Percentiles rank a stretch among this genome's conserved stretches.
Evolutionary conservation across 441 rosid genomes (phyloP).

Genomic region (Jatropha multifida): DNA sequence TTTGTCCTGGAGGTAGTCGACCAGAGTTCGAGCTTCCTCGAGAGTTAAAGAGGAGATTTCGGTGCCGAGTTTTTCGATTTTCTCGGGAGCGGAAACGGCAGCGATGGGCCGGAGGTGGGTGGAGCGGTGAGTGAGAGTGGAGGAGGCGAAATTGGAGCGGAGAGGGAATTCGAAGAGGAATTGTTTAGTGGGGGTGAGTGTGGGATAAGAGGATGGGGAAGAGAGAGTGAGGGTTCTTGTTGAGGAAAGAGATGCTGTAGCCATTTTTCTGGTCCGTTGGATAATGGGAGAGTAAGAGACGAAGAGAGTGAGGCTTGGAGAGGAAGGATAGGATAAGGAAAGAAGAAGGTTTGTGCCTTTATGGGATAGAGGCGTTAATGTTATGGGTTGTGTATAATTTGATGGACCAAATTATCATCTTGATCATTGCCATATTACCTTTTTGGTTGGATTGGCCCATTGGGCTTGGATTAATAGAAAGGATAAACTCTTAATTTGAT

Average conservation of each 20-base stretch:
- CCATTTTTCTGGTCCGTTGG: neutral
- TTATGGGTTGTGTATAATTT: neutral
- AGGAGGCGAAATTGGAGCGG: constrained; percentile 7
- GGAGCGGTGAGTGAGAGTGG: neutral
- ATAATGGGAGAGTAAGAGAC: neutral
- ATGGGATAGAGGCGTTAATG: neutral
- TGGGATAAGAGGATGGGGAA: neutral
- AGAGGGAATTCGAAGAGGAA: neutral
- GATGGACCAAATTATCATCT: neutral
- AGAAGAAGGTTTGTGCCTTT: neutral
- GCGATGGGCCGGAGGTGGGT: neutral
- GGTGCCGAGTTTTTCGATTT: neutral
- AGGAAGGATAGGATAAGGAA: neutral
- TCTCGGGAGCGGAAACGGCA: neutral
- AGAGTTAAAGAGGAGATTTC: neutral
- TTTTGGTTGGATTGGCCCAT: too few species aligned
- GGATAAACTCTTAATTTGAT: too few species aligned
- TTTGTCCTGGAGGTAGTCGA: neutral
- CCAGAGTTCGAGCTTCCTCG: neutral
- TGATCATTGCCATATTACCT: too few species aligned
- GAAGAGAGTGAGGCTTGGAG: neutral
- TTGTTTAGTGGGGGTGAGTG: neutral
- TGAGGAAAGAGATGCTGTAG: neutral
- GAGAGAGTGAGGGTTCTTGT: neutral
- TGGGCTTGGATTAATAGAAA: too few species aligned